A percentile compares a stretch with the other conserved stretches of the same genome.
Evolutionary conservation across 2,329 filamentous ascomycete species (phyloP).

Genomic region (Dendryphion nanum): DNA sequence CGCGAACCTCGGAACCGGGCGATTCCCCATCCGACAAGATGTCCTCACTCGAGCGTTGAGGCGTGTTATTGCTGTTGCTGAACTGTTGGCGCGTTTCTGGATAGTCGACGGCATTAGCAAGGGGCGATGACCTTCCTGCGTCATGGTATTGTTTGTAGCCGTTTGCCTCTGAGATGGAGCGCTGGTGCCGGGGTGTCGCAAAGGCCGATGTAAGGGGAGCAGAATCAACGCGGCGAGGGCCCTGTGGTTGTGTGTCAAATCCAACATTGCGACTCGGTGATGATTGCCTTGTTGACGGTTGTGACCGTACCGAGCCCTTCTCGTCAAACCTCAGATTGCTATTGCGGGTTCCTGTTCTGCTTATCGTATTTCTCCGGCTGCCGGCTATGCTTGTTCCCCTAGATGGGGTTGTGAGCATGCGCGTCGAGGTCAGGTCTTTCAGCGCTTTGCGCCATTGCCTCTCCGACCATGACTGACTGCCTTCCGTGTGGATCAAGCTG

Average conservation of each 20-base stretch:
- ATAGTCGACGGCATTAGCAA: conserved; percentile 30
- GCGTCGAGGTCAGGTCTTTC: conserved; percentile 80
- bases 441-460: conserved; percentile 84
- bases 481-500: conserved; percentile 72
- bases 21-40: conserved; percentile 23
- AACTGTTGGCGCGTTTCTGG: conserved; percentile 36
- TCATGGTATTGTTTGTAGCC: conserved; percentile 44
- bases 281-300: conserved; percentile 44
- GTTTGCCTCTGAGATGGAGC: conserved; percentile 50
- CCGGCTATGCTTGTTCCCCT: conserved; percentile 39
- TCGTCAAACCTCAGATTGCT: conserved; percentile 45
- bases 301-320: conserved; percentile 40
- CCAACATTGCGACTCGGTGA: conserved; percentile 40
- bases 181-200: conserved; percentile 42
- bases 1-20: conserved; percentile 22
- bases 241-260: conserved; percentile 21
- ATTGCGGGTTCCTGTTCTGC: conserved; percentile 36
- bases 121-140: too few species aligned
- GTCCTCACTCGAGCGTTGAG: conserved; percentile 28
- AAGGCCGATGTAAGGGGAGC: conserved; percentile 36
- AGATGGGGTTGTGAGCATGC: conserved; percentile 58
- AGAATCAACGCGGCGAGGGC: conserved; percentile 43
- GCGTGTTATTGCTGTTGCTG: conserved; percentile 16
- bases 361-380: conserved; percentile 45
- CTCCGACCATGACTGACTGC: conserved; percentile 76